Conservation (phyloP, 352 stramenopile genomes). For the Phytophthora meadii region DNA sequence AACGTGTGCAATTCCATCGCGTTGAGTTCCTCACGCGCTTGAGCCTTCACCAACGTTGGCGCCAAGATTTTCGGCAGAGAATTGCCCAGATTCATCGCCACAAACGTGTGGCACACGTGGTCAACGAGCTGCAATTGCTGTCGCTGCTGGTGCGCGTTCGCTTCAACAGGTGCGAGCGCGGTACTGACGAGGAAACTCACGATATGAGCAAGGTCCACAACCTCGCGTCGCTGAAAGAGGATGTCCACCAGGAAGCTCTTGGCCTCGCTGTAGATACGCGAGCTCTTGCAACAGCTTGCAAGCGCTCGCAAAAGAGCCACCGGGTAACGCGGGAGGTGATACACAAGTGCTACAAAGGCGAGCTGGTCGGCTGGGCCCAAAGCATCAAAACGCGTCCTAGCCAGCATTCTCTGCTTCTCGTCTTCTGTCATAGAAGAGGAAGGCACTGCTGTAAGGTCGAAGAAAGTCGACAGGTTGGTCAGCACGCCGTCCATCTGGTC, state of each 20-base stretch:
- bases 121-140: slow-evolving; percentile 67
- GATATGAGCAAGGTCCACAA: slow-evolving; percentile 74
- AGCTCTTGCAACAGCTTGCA: slow-evolving; percentile 79
- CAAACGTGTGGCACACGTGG: slow-evolving; percentile 71
- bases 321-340: slow-evolving; percentile 77
- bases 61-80: slow-evolving; percentile 76
- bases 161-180: slow-evolving; percentile 50
- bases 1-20: slow-evolving; percentile 65
- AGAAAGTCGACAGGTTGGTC: slow-evolving; percentile 67
- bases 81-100: slow-evolving; percentile 70
- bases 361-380: slow-evolving; percentile 61
- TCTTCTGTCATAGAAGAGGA: slow-evolving; percentile 32
- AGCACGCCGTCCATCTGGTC: slow-evolving; percentile 65
- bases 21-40: slow-evolving; percentile 43
- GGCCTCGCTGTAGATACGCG: slow-evolving; percentile 59
- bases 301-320: slow-evolving; percentile 72
- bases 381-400: slow-evolving; percentile 59
- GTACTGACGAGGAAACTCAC: slow-evolving; percentile 86
- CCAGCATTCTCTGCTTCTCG: slow-evolving; percentile 34
- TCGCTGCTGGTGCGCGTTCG: slow-evolving; percentile 21
- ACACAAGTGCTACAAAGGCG: slow-evolving; percentile 75
- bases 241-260: slow-evolving; percentile 89
- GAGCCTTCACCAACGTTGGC: slow-evolving; percentile 62
- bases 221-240: slow-evolving; percentile 66
- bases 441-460: slow-evolving; percentile 50